These are phyloP conservation scores for Heliamphora pulchella DNA, from an alignment of 179 eudicot species.

Conservation along the genomic window DNA sequence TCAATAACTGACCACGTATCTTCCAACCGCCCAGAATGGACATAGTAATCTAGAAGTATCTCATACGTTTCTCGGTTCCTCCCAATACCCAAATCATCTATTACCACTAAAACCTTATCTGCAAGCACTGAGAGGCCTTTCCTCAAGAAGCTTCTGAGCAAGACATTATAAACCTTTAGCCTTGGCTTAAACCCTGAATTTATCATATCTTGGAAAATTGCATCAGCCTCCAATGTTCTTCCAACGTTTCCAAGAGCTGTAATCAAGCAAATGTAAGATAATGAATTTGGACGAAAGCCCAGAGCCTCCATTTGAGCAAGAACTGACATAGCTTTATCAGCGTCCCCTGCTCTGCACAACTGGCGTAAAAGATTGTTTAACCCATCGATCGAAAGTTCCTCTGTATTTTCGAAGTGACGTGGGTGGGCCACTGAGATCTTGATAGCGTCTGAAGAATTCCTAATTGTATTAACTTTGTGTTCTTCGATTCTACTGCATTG, in stretches of 20 bases:
- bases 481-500: constrained; percentile 2
- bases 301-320: constrained; percentile 69
- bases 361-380: constrained; percentile 43
- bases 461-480: background rate
- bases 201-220: constrained; percentile 64
- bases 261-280: constrained; percentile 50
- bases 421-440: constrained; percentile 19
- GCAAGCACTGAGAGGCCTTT: constrained; percentile 58
- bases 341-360: constrained; percentile 41
- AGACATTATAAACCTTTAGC: constrained; percentile 42
- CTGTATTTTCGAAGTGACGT: constrained; percentile 13
- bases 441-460: constrained; percentile 1
- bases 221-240: constrained; percentile 76
- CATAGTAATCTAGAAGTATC: constrained; percentile 65
- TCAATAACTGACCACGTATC: constrained; percentile 69
- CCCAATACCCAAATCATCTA: constrained; percentile 42
- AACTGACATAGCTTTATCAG: constrained; percentile 53
- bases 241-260: constrained; percentile 56
- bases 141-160: constrained; percentile 64
- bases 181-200: constrained; percentile 49
- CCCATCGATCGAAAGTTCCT: constrained; percentile 48
- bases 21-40: constrained; percentile 54
- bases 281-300: constrained; percentile 39
- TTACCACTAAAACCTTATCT: constrained; percentile 30
- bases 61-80: constrained; percentile 61